Evolutionary conservation across 148 eudicot species (phyloP).

Genomic region (Chenopodium formosanum): DNA sequence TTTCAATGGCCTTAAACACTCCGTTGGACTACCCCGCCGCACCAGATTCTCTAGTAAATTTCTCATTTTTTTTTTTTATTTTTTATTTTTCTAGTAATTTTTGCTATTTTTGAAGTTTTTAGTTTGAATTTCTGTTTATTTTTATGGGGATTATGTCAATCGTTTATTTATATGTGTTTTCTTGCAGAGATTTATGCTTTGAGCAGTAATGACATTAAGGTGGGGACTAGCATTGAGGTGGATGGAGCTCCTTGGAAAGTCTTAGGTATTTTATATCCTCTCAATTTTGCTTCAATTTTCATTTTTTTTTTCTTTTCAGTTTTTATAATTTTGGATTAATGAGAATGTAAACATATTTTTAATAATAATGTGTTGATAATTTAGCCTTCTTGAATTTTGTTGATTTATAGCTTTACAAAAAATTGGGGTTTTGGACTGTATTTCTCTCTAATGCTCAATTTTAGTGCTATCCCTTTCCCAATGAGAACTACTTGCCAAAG

Average conservation of each 20-base stretch:
- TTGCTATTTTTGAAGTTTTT: background rate
- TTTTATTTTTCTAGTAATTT: background rate
- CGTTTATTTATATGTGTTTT: background rate
- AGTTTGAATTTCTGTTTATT: background rate
- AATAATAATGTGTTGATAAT: background rate
- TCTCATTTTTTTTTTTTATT: background rate
- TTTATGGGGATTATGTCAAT: background rate
- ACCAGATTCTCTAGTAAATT: constrained; percentile 42
- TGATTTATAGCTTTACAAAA: background rate
- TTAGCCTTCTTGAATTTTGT: background rate
- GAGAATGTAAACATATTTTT: background rate
- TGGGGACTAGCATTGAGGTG: constrained; percentile 79
- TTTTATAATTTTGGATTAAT: background rate
- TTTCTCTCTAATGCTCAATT: background rate
- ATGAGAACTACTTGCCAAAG: background rate
- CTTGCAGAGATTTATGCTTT: constrained; percentile 68
- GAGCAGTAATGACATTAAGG: constrained; percentile 89
- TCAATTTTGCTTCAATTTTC: background rate
- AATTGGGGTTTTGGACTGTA: background rate
- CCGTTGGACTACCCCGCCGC: constrained; percentile 35
- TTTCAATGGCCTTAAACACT: constrained; percentile 23
- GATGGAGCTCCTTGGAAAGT: constrained; percentile 94
- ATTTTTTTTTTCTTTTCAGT: background rate
- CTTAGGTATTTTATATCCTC: constrained; percentile 51
- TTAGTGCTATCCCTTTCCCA: too few relatives aligned